Evolutionary conservation across 331 rosid species (phyloP).

Genomic region (Rosa hybrid): DNA sequence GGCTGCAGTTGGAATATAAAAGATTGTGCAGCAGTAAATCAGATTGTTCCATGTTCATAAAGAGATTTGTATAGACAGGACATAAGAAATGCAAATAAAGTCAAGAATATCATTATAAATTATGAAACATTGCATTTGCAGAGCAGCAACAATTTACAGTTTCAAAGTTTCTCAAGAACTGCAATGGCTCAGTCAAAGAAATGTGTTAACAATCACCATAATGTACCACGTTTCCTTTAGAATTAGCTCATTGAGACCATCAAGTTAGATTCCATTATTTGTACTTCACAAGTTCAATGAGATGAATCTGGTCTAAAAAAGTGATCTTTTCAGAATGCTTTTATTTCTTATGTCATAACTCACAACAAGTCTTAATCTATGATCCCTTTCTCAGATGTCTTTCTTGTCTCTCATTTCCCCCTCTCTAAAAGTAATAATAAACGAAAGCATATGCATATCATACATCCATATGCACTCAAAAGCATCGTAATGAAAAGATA

Average conservation of each 20-base stretch:
- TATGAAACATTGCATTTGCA: background rate
- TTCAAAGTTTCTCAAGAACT: slow-evolving; percentile 8
- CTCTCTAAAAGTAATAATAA: background rate
- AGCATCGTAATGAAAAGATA: background rate
- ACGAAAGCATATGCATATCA: background rate
- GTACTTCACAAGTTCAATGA: background rate
- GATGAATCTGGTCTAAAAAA: background rate
- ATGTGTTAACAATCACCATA: background rate
- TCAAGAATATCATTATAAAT: slow-evolving; percentile 15
- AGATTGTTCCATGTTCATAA: background rate
- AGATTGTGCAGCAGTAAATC: slow-evolving; percentile 8
- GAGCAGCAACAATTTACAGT: background rate
- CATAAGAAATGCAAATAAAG: slow-evolving; percentile 14
- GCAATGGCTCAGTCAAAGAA: background rate
- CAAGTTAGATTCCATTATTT: background rate
- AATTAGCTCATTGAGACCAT: background rate
- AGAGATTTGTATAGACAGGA: background rate
- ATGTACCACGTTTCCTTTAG: background rate
- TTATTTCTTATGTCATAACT: background rate
- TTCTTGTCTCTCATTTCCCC: background rate
- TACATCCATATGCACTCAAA: background rate
- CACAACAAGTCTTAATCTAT: background rate
- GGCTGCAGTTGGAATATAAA: slow-evolving; percentile 54
- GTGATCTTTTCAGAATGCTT: background rate
- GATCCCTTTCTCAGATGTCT: background rate